Evolutionary conservation across 371 early-diverging fungal genomes (phyloP).

Genomic region (Actinomucor elegans): DNA sequence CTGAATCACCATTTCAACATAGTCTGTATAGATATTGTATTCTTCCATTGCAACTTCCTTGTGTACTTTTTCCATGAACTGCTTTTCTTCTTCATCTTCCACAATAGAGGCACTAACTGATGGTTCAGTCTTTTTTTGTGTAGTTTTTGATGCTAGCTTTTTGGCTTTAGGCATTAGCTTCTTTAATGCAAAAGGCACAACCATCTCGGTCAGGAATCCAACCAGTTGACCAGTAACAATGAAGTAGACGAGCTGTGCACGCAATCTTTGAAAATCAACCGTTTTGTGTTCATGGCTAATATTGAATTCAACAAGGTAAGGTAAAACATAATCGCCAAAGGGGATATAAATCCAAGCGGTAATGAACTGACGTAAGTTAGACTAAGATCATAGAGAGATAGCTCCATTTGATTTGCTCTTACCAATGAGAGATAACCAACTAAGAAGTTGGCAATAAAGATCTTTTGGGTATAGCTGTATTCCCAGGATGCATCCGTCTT

Average conservation of each 20-base stretch:
- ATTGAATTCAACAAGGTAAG: slow-evolving; percentile 39
- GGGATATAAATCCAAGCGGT: slow-evolving; percentile 90
- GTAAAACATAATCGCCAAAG: slow-evolving; percentile 54
- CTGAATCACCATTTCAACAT: slow-evolving; percentile 90
- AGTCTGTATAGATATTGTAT: slow-evolving; percentile 86
- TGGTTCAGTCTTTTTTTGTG: slow-evolving; percentile 6
- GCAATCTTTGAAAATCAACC: slow-evolving; percentile 64
- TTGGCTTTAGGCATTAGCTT: slow-evolving; percentile 42
- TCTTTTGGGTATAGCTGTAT: slow-evolving; percentile 73
- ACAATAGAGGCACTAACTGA: background rate
- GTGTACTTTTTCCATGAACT: slow-evolving; percentile 48
- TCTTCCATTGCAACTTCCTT: slow-evolving; percentile 62
- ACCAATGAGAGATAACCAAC: slow-evolving; percentile 77
- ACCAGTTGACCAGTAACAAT: slow-evolving; percentile 83
- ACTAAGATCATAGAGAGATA: no score
- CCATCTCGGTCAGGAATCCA: slow-evolving; percentile 72
- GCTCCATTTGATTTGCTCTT: slow-evolving; percentile 4
- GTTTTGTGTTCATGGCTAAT: slow-evolving; percentile 46
- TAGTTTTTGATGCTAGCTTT: slow-evolving; percentile 30
- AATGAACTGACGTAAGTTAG: slow-evolving; percentile 60
- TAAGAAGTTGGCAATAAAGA: slow-evolving; percentile 83
- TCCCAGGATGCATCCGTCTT: slow-evolving; percentile 73
- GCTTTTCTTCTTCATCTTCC: slow-evolving; percentile 31
- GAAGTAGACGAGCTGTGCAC: slow-evolving; percentile 73
- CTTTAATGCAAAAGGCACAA: slow-evolving; percentile 66